Evolutionary conservation across 148 eudicot species (phyloP).

Genomic region (Rheum nobile): DNA sequence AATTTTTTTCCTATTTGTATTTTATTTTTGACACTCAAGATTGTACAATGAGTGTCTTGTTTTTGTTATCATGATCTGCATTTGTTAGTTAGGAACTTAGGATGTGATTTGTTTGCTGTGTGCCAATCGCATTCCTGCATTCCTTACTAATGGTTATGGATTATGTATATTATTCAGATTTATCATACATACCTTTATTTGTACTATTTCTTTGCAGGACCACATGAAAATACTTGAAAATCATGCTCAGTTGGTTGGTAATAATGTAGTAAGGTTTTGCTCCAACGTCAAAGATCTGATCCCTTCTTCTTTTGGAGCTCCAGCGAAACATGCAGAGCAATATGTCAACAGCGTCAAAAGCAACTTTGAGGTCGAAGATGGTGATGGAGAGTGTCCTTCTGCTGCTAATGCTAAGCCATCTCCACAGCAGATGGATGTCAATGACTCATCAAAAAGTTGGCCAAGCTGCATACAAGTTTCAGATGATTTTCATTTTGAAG

Average conservation of each 20-base stretch:
- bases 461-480: neutral
- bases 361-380: neutral
- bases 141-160: neutral
- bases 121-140: neutral
- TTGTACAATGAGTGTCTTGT: neutral
- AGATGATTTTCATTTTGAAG: neutral
- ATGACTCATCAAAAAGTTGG: neutral
- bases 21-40: neutral
- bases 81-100: neutral
- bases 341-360: conserved; percentile 4
- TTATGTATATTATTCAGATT: neutral
- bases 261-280: conserved; percentile 28
- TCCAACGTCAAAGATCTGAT: conserved; percentile 32
- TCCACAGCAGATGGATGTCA: conserved; percentile 3
- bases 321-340: conserved; percentile 12
- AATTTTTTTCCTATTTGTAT: neutral
- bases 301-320: conserved; percentile 15
- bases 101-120: neutral
- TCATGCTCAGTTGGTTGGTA: conserved; percentile 36
- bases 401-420: conserved; percentile 4
- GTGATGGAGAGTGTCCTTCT: conserved; percentile 12
- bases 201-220: conserved; percentile 18
- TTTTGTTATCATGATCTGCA: neutral
- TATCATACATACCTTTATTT: neutral
- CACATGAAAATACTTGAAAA: conserved; percentile 35